Evolutionary conservation across 108 stramenopile species (phyloP), one percentile per base, ranked within the genome.

Genomic region (Fistulifera pelliculosa): DNA sequence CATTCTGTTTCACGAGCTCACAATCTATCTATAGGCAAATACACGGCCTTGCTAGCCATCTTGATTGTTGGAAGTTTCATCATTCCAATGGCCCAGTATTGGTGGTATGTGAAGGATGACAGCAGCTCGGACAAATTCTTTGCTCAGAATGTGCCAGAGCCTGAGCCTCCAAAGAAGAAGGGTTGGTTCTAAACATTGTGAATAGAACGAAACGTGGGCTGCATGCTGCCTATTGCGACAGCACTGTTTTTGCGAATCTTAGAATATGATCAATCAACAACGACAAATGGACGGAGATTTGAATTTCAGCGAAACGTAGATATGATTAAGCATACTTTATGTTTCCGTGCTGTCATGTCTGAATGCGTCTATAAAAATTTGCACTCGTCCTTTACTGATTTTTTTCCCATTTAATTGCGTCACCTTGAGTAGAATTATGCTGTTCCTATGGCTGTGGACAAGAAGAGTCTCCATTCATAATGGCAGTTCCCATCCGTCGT

Each of bases 71-170:
- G 95, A 27, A 93, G 91, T 31, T 96, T 96, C 76, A 71, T 96
- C 61, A 87, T 96, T 73, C 95, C 95, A 25, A 96, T 96, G 95
- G 95, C 90, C 16, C 95, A 96, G 70, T 96, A 96, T 69, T 96
- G 90, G 60, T 96, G 95, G 95, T 96, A 94, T 71, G 89, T 96
- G 24, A 72, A 69, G 27, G 90, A 92, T 64, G 90, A 92, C 54
- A 83, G 87, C 54, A 82, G 81, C 28, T 73, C 83, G 21, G 90
- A 92, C 39, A 69, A 76, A 62, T 90, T 90, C 79, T 90, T 90
- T 58, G 66, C 59, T 19, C 60, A 60, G 41, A 64, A 75, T 16
- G 71, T 65, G 24, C 65, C 69, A 26, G 69, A 61, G 14, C 74
- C 76, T n/a, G 71, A 70, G 18, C 77, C 79, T n/a, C 74, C 74